phyloP scores from a whole-genome alignment of 192 early-diverging fungal species.

The Coemansia sp. region DNA sequence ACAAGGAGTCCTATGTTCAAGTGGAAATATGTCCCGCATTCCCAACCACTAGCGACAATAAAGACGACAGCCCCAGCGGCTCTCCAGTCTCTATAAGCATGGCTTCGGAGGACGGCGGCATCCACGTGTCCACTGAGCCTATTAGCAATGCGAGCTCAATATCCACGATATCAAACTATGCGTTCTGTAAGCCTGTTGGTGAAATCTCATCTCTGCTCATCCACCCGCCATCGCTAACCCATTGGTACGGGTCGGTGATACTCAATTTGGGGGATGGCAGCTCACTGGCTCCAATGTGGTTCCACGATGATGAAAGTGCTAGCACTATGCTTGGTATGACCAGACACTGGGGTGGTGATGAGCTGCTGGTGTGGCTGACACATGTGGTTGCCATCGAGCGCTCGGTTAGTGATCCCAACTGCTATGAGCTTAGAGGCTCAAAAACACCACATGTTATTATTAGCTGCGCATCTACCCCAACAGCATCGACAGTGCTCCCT shows the following conservation, averaged over 20 bases:
- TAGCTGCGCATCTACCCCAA: slow-evolving; percentile 36
- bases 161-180: slow-evolving; percentile 57
- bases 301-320: slow-evolving; percentile 69
- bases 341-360: slow-evolving; percentile 69
- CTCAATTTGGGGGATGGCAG: slow-evolving; percentile 65
- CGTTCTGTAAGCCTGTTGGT: slow-evolving; percentile 61
- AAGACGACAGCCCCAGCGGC: slow-evolving; percentile 18
- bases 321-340: slow-evolving; percentile 55
- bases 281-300: slow-evolving; percentile 68
- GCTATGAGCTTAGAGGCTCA: slow-evolving; percentile 40
- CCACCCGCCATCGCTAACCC: slow-evolving; percentile 65
- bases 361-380: slow-evolving; percentile 62
- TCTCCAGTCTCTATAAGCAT: slow-evolving; percentile 38
- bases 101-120: slow-evolving; percentile 29
- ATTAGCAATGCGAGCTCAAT: slow-evolving; percentile 39
- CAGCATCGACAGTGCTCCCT: slow-evolving; percentile 29
- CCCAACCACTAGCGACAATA: not conserved
- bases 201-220: slow-evolving; percentile 64
- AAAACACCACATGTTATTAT: slow-evolving; percentile 45
- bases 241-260: slow-evolving; percentile 69
- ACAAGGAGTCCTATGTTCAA: slow-evolving; percentile 55
- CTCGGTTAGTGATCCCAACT: slow-evolving; percentile 36
- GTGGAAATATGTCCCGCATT: slow-evolving; percentile 9
- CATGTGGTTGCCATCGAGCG: slow-evolving; percentile 54
- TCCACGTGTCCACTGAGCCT: slow-evolving; percentile 47